Conservation (phyloP, 1,284 basidiomycete genomes). For the Ustilago esculenta region DNA sequence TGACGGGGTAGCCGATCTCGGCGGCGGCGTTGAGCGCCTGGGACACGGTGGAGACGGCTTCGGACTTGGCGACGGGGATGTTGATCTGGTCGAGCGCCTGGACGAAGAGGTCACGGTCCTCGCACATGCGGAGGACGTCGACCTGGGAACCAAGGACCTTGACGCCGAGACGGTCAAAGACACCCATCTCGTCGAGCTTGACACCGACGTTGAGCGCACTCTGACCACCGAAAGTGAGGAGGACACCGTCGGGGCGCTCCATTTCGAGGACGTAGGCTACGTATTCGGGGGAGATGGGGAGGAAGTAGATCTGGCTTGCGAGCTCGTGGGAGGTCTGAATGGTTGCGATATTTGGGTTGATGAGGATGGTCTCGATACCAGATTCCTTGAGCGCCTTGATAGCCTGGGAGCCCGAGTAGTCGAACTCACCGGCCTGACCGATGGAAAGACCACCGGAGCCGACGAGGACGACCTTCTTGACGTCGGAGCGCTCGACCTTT, state of each 20-base stretch:
- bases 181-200: slow-evolving; percentile 95
- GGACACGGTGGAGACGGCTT: slow-evolving; percentile 94
- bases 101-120: slow-evolving; percentile 96
- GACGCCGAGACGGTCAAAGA: slow-evolving; percentile 91
- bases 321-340: slow-evolving; percentile 81
- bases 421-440: slow-evolving; percentile 99
- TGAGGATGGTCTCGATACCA: slow-evolving; percentile 89
- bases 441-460: slow-evolving; percentile 96
- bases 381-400: slow-evolving; percentile 97
- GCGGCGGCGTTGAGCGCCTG: slow-evolving; percentile 90
- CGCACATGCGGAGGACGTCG: slow-evolving; percentile 79
- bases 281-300: slow-evolving; percentile 96
- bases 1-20: slow-evolving; percentile 95
- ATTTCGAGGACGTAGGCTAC: slow-evolving; percentile 98
- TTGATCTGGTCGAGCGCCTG: slow-evolving; percentile 97
- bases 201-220: slow-evolving; percentile 98
- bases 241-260: slow-evolving; percentile 95
- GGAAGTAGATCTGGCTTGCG: slow-evolving; percentile 95
- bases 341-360: slow-evolving; percentile 67
- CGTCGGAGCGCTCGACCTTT: slow-evolving; percentile 72
- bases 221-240: slow-evolving; percentile 98
- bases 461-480: slow-evolving; percentile 94
- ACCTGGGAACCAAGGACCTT: slow-evolving; percentile 92
- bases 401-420: slow-evolving; percentile 98
- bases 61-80: slow-evolving; percentile 95